phyloP scores from a whole-genome alignment of 1,284 basidiomycete genomes.

The Leccinum insolens region DNA sequence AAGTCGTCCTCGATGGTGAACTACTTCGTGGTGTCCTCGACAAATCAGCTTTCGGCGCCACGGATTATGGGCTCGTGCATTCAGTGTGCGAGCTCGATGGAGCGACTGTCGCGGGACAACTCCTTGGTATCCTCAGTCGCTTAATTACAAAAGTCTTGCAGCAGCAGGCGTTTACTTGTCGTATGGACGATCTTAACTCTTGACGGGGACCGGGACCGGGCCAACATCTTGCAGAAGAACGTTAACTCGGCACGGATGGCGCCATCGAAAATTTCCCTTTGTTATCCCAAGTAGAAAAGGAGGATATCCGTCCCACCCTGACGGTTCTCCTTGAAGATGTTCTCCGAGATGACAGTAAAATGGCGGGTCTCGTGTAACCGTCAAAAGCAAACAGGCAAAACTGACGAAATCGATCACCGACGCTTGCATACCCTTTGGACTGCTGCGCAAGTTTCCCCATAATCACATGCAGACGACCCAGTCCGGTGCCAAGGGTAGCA shows the following conservation, averaged over 20 bases:
- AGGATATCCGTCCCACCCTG: slow-evolving; percentile 57
- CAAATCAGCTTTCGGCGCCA: slow-evolving; percentile 97
- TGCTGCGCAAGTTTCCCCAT: slow-evolving; percentile 92
- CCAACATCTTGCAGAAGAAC: slow-evolving; percentile 71
- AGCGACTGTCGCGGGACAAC: slow-evolving; percentile 83
- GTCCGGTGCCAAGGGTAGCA: slow-evolving; percentile 97
- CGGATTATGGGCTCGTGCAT: slow-evolving; percentile 95
- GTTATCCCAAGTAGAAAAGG: slow-evolving; percentile 49
- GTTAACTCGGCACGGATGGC: slow-evolving; percentile 80
- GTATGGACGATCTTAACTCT: slow-evolving; percentile 97
- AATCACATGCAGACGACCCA: slow-evolving; percentile 99
- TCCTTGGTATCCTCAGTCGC: slow-evolving; percentile 92
- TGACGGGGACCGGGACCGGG: slow-evolving; percentile 76
- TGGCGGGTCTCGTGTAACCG: slow-evolving; percentile 89
- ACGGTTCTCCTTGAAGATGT: slow-evolving; percentile 85
- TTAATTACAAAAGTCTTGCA: slow-evolving; percentile 98
- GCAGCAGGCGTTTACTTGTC: slow-evolving; percentile 96
- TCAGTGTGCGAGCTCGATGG: slow-evolving; percentile 99
- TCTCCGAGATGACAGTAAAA: slow-evolving; percentile 95
- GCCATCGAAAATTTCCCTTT: slow-evolving; percentile 91
- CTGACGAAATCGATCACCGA: slow-evolving; percentile 92
- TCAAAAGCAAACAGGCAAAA: slow-evolving; percentile 80
- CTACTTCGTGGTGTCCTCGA: slow-evolving; percentile 93
- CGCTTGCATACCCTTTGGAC: slow-evolving; percentile 86
- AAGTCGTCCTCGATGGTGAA: slow-evolving; percentile 91